Evolutionary conservation across 305 asterid species (phyloP).

Genomic region (Fraxinus sp.): DNA sequence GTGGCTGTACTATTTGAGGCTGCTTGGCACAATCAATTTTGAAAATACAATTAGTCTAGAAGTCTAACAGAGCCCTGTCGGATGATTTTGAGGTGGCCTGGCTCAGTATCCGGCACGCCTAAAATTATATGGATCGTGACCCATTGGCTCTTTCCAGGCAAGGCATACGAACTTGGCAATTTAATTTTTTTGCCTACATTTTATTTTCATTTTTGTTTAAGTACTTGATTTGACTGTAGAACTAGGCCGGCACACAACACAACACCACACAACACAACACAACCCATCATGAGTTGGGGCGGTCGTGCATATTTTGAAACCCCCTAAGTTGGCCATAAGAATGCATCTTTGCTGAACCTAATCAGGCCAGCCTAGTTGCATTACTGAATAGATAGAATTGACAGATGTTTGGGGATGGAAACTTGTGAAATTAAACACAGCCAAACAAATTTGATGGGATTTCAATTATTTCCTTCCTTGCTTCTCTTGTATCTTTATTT

Average conservation of each 20-base stretch:
- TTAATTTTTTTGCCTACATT: background rate
- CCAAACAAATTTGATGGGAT: background rate
- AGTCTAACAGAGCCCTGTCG: background rate
- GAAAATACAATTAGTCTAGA: background rate
- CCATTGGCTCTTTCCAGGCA: background rate
- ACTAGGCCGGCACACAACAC: constrained; percentile 9
- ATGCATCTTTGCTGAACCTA: background rate
- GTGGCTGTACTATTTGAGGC: background rate
- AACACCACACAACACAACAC: background rate
- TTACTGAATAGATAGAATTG: background rate
- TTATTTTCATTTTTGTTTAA: background rate
- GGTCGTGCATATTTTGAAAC: background rate
- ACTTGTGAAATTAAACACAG: background rate
- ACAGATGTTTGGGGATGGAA: background rate
- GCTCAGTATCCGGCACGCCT: background rate
- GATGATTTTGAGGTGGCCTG: background rate
- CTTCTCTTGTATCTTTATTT: background rate
- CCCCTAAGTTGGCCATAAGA: background rate
- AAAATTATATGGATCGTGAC: background rate
- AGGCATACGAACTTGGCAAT: background rate
- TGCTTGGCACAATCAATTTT: background rate
- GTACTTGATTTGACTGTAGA: background rate
- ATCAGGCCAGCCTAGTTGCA: background rate
- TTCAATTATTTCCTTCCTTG: background rate
- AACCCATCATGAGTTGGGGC: background rate